Evolutionary conservation across 2,329 filamentous ascomycete species (phyloP).

Genomic region (Colletotrichum sp.): DNA sequence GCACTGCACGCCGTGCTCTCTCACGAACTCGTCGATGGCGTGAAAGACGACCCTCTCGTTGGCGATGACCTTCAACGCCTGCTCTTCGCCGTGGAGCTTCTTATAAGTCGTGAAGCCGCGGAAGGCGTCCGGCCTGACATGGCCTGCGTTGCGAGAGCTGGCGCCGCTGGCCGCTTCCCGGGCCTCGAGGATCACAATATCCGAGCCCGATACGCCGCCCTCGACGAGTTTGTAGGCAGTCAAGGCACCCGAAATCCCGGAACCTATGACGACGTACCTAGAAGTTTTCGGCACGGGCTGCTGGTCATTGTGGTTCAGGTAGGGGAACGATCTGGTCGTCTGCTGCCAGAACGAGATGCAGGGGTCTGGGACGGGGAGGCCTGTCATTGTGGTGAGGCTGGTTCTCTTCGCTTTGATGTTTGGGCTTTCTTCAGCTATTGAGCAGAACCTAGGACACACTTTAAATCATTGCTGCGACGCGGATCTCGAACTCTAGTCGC

Average conservation of each 20-base stretch:
- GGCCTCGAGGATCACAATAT: constrained; percentile 46
- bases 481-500: background rate
- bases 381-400: background rate
- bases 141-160: constrained; percentile 48
- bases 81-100: background rate
- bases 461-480: background rate
- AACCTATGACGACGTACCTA: constrained; percentile 45
- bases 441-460: background rate
- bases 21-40: constrained; percentile 44
- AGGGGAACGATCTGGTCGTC: constrained; percentile 45
- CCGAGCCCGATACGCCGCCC: constrained; percentile 32
- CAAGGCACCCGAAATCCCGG: constrained; percentile 44
- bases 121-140: constrained; percentile 50
- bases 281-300: constrained; percentile 30
- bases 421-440: background rate
- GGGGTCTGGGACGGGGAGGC: background rate
- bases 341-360: constrained; percentile 39
- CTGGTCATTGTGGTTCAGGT: constrained; percentile 42
- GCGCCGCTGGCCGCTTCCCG: constrained; percentile 49
- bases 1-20: constrained; percentile 43
- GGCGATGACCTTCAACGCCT: background rate
- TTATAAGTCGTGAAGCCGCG: constrained; percentile 40
- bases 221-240: constrained; percentile 43
- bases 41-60: constrained; percentile 25
- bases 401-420: background rate